Base-by-base conservation (phyloP, 129 eudicot species). In the Chrysanthemum seticuspe region DNA sequence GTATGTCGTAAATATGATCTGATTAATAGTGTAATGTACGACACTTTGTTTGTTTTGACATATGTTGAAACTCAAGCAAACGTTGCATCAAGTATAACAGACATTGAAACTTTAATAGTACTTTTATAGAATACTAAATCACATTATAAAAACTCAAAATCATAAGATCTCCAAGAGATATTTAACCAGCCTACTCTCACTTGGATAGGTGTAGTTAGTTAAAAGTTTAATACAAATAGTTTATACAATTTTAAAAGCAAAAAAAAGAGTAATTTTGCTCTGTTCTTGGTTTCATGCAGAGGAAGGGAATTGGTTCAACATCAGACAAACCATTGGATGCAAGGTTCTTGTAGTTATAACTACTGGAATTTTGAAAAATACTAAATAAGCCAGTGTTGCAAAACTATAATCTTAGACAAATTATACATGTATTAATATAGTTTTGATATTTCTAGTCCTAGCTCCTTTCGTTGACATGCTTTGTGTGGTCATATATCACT, bases 241-340 rank as follows among this genome's bases (percentile, higher is more conserved):
- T 36, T 0, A 9, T 36, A 6, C 8, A 36, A 36, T 36, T 36
- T 36, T 36, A 36, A 36, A 36, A 36, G 31, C 8, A 59, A 15
- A 10, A 67, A 67, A n/a, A 3, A 53, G 48, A 62, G 67, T 62
- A 29, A 62, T 11, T 67, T 71, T 19, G 34, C 31, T 36, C 45
- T 55, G 54, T 67, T 51, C 57, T 73, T 62, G 48, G 27, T 70
- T 64, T 49, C 50, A 67, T 70, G 89, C 90, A 90, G 97, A 94
- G 85, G 72, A 91, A 81, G 48, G 97, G 91, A 56, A 73, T 69
- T 77, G 93, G 87, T 78, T 83, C 83, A 65, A 78, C 85, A 74
- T 88, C 97, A 64, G 69, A 64, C 27, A 64, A 15, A 70, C 79
- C 82, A 75, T 84, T 80, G 51, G 97, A 94, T 86, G 88, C 62